Evolutionary conservation across 1,139 yeast genomes (phyloP).

Genomic region (Debaryomycetaceae sp.): DNA sequence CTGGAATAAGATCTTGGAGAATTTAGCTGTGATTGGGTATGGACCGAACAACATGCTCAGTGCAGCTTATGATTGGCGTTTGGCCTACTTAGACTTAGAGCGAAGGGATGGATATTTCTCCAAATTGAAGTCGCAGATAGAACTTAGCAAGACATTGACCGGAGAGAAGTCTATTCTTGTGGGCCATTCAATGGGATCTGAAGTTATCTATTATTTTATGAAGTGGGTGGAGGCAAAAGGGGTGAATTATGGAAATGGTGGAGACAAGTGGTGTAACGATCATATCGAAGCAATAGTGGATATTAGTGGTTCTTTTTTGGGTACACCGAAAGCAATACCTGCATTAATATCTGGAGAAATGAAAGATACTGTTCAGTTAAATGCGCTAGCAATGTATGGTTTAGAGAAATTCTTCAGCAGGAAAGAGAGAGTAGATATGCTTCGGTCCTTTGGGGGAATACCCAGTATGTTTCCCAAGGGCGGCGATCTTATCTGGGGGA

Average conservation of each 20-base stretch:
- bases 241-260: conserved; percentile 79
- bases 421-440: conserved; percentile 80
- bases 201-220: conserved; percentile 78
- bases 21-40: conserved; percentile 89
- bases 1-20: conserved; percentile 92
- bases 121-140: conserved; percentile 70
- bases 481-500: conserved; percentile 87
- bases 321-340: conserved; percentile 91
- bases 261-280: conserved; percentile 79
- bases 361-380: conserved; percentile 94
- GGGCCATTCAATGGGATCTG: conserved; percentile 97
- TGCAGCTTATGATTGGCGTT: conserved; percentile 95
- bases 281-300: conserved; percentile 78
- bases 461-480: conserved; percentile 97
- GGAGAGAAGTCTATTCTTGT: conserved; percentile 76
- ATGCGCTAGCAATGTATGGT: conserved; percentile 90
- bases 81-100: conserved; percentile 86
- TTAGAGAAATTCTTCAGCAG: conserved; percentile 90
- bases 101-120: conserved; percentile 81
- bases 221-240: conserved; percentile 97
- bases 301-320: conserved; percentile 82
- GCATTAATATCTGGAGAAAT: conserved; percentile 94
- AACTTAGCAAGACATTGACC: conserved; percentile 41
- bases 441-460: conserved; percentile 86
- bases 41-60: conserved; percentile 87